Evolutionary conservation across 2,329 filamentous ascomycete species (phyloP).

Genomic region (Thielaviopsis populi): DNA sequence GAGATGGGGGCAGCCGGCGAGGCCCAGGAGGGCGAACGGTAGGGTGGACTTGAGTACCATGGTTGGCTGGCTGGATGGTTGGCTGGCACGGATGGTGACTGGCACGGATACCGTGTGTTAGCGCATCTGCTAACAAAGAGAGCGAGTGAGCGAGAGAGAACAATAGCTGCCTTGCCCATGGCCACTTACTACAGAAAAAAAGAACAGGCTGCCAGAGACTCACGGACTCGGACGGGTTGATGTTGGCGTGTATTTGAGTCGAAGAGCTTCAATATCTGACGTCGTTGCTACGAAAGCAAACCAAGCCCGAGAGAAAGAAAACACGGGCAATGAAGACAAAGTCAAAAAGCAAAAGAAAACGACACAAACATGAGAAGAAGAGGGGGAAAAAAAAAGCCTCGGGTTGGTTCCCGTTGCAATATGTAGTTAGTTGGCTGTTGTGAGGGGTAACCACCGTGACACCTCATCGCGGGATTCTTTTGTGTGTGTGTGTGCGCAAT

Average conservation of each 20-base stretch:
- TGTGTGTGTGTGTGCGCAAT: not conserved
- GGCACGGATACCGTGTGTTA: not conserved
- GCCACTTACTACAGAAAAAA: too few species aligned
- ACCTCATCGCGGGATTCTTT: not conserved
- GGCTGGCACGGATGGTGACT: not conserved
- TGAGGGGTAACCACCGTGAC: conserved; percentile 1
- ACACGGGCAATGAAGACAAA: too few species aligned
- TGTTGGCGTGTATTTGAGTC: too few species aligned
- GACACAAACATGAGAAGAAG: not conserved
- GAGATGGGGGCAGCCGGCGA: not conserved
- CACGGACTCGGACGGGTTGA: too few species aligned
- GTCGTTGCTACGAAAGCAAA: too few species aligned
- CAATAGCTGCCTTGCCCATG: too few species aligned
- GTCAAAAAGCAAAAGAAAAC: too few species aligned
- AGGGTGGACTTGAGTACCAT: not conserved
- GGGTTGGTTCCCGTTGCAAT: not conserved
- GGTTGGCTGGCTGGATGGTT: not conserved
- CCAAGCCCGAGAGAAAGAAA: not conserved
- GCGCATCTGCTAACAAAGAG: not conserved
- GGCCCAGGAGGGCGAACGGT: not conserved
- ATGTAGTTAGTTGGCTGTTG: not conserved
- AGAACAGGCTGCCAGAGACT: too few species aligned
- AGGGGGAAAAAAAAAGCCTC: not conserved
- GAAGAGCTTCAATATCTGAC: too few species aligned
- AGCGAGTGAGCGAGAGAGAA: not conserved